phyloP scores from a whole-genome alignment of 75 land plant genomes.

The Pinus taeda region DNA sequence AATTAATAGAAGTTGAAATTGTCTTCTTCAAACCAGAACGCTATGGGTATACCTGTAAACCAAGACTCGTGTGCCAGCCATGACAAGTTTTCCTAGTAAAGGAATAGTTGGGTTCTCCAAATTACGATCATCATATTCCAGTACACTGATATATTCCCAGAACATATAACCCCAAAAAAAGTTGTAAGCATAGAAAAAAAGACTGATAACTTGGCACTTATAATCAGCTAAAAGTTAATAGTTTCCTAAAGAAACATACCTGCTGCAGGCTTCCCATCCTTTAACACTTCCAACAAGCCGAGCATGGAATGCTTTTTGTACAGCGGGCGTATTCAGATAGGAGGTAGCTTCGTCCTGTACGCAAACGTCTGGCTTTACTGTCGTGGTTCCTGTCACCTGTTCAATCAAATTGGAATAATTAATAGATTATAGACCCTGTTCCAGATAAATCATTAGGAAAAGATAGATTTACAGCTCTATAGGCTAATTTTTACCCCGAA shows the following conservation, averaged over 20 bases:
- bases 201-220: background rate
- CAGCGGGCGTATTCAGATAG: conserved; percentile 41
- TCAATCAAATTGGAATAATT: too few species aligned
- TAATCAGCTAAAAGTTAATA: background rate
- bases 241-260: background rate
- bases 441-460: too few species aligned
- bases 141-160: background rate
- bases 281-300: conserved; percentile 13
- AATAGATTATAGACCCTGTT: too few species aligned
- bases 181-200: background rate
- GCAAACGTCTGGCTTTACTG: conserved; percentile 8
- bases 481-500: too few species aligned
- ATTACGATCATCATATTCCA: conserved; percentile 7
- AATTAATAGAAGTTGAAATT: background rate
- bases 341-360: conserved; percentile 5
- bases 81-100: conserved; percentile 1
- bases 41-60: conserved; percentile 6
- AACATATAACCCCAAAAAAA: background rate
- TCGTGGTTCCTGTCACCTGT: too few species aligned
- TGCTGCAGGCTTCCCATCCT: conserved; percentile 40
- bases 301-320: conserved; percentile 45
- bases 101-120: conserved; percentile 11
- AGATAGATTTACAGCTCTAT: too few species aligned
- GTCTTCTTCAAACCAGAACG: background rate
- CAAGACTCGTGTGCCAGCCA: conserved; percentile 5